Percentiles rank a stretch among this genome's conserved stretches.
These are phyloP conservation scores for Schoenoplectus tabernaemontani DNA, from an alignment of 202 grass and related monocot species.

Conservation along the genomic window DNA sequence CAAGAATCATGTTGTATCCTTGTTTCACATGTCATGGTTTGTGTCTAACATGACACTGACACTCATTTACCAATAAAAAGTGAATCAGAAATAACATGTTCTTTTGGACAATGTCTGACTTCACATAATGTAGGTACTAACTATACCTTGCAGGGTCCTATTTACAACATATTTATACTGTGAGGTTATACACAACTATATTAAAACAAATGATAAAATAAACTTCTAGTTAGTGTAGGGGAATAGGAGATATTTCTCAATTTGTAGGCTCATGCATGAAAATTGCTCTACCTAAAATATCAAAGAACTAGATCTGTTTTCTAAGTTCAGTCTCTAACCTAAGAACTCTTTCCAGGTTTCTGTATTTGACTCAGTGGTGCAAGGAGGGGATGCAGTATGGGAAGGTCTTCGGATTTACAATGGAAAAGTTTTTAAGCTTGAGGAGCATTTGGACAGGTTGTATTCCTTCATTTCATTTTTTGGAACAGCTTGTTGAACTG, in stretches of 20 bases:
- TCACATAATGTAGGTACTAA: neutral
- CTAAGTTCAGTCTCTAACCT: neutral
- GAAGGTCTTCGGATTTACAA: conserved; percentile 90
- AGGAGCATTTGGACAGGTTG: conserved; percentile 95
- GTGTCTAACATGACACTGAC: neutral
- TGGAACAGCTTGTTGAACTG: neutral
- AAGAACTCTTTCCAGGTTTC: conserved; percentile 56
- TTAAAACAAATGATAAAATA: neutral
- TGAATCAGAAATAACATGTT: neutral
- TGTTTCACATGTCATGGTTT: neutral
- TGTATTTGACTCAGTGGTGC: conserved; percentile 96
- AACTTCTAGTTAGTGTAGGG: neutral
- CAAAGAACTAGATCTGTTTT: neutral
- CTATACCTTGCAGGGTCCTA: too few species aligned
- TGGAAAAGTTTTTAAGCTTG: conserved; percentile 89
- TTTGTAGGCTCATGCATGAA: neutral
- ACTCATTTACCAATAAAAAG: neutral
- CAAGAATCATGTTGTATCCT: neutral
- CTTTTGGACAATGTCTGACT: neutral
- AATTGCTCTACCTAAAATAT: neutral
- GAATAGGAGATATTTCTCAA: neutral
- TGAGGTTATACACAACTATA: neutral
- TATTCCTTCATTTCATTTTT: conserved; percentile 15
- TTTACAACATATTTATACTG: neutral
- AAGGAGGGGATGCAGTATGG: conserved; percentile 99